Evolutionary conservation across 257 asterid genomes (phyloP), one percentile per base, ranked within the genome.

Genomic region (Ilex asprella): DNA sequence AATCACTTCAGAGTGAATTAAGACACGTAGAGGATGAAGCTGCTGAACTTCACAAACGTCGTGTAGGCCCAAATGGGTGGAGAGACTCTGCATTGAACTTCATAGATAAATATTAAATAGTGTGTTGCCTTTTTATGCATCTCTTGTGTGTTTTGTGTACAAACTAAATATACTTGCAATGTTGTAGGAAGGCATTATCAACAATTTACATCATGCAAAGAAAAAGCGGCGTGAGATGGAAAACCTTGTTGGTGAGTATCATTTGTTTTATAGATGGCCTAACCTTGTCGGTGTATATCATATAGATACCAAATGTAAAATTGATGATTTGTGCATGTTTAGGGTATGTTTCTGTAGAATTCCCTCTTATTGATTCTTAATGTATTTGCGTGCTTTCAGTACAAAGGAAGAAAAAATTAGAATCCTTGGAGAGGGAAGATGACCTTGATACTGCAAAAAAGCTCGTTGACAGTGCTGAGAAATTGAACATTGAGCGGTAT

Each of bases 1-100:
- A 58, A 71, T 75, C 72, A 49, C 79, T 85, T 70, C 90, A 78
- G 68, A 72, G 73, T 63, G 79, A 84, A 55, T 61, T 79, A 55
- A 80, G 88, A 67, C 78, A 72, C 70, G 74, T 72, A 63, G 95
- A 84, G 75, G 87, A 89, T 66, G 88, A 83, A 69, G 94, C 78
- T 39, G 94, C 92, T 65, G 79, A 70, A 58, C 80, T 81, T 67
- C 86, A 67, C 62, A 89, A 74, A 60, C 82, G 83, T 70, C 83
- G 94, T 56, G 97, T 86, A 75, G 65, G 89, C 77, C 56, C 61
- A 70, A 63, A 29, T 65, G 59, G 61, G 51, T 55, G 70, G 39
- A 59, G 43, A 14, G 54, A 11, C 6, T 49, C 10, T n/a, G 54
- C 54, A 21, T 49, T 49, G 2, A 11, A 49, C 54, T 49, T 21